Evolutionary conservation across 2,329 filamentous ascomycete genomes (phyloP), one percentile per base, ranked within the genome.

Genomic region (Thyridium curvatum): DNA sequence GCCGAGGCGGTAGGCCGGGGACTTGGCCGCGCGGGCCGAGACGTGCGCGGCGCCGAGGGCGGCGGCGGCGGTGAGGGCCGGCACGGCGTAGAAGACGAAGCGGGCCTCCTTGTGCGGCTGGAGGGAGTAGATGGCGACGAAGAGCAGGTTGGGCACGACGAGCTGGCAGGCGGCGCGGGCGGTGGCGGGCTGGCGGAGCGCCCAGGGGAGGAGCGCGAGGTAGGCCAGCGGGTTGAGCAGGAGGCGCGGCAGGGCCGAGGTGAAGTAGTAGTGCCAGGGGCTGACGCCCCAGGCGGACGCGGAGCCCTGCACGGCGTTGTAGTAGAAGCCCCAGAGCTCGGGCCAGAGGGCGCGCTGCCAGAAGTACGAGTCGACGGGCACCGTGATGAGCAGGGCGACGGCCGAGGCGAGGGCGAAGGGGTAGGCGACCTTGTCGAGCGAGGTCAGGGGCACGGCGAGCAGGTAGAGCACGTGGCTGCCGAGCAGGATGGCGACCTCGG

Each of bases 101-200:
- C 93, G 85, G 58, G 89, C 85, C 65, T 98, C 93, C 59, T 98
- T 98, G 66, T 98, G 93, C 1, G 91, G 90, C 45, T 95, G 84
- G 37, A 88, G 52, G 46, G 88, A 95, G 68, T 95, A 97, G 32
- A 94, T 60, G 4, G 73, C 73, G 15, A 94, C 71, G 59, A 90
- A 98, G 21, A 75, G 60, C 2, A 94, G 48, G 9, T 77, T 73
- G 0, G 93, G 89, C 3, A 82, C 50, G 4, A 86, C 68, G 1
- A 86, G 52, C 7, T 67, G 63, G 13, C 61, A 54, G 0, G 70
- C 66, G 5, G 62, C 58, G 4, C 56, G 58, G 8, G 61, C 56
- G 1, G 68, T 72, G 3, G 66, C 67, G 0, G 69, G 66, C 7
- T 69, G 65, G 10, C 57, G 55, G 8, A 80, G 64, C 3, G 79